Evolutionary conservation across 1,284 basidiomycete species (phyloP), one percentile per base, ranked within the genome.

Genomic region (Xerocomus cyaneibrunnescens): DNA sequence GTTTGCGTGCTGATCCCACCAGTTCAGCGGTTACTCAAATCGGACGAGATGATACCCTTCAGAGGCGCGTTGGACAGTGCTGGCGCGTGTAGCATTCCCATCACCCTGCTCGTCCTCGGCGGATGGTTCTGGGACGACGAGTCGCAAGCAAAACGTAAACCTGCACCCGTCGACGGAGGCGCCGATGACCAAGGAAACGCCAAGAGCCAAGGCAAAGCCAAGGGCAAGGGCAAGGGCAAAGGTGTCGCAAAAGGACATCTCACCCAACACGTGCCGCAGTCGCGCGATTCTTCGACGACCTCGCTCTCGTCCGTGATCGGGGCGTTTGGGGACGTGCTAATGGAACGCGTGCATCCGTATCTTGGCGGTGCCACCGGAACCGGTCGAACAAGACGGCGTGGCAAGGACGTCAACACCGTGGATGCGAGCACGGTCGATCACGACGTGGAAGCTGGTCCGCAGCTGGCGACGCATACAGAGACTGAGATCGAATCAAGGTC

Each of bases 81-180:
- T 0, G 92, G 92, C 2, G 82, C 80, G 59, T 94, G 92, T 62
- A 91, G 89, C 0, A 87, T 98, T 57, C 94, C 94, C 0, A 68
- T 97, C 22, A 97, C 94, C 3, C 76, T 98, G 34, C 80, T 98
- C 54, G 93, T 97, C 8, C 84, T 98, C 38, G 94, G 94, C 16
- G 93, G 91, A 7, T 97, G 95, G 76, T 97, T 97, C 70, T 87
- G 89, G 66, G 72, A 61, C 23, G 59, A 45, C 3, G 55, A 54
- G 6, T 9, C 46, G 56, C 41, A 51, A 3, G 3, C 7, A 64
- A 71, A 12, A 3, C 16, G 21, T n/a, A 45, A 37, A 22, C 5
- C 21, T 17, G 30, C 12, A 2, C 23, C 13, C 10, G 9, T 12
- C 7, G 3, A 1, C n/a, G 13, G 14, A 5, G 27, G 2, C 2